phyloP scores from a whole-genome alignment of 2,329 filamentous ascomycete genomes.

The Talaromyces piceae region DNA sequence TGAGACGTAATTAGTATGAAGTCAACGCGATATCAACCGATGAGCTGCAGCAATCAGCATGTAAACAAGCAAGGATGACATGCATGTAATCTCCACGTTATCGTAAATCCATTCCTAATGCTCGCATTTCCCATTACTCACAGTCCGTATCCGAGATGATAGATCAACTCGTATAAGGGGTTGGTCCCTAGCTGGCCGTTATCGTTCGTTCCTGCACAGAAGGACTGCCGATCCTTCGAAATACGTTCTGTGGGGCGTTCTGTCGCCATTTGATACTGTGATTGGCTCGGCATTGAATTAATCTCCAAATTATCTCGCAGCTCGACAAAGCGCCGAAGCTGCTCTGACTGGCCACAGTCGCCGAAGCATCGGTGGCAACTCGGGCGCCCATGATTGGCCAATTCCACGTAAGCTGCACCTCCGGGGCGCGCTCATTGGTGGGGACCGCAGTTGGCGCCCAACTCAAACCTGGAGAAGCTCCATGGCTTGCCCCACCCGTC shows the following conservation, averaged over 20 bases:
- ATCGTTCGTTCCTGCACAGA: neutral
- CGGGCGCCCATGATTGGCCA: neutral
- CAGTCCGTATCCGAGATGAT: neutral
- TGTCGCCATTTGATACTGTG: neutral
- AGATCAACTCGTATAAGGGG: neutral
- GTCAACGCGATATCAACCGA: too few species aligned
- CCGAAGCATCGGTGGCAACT: neutral
- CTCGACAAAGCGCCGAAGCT: neutral
- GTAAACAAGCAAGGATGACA: too few species aligned
- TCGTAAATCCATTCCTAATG: too few species aligned
- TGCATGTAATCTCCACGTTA: too few species aligned
- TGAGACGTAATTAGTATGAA: too few species aligned
- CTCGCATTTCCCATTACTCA: too few species aligned
- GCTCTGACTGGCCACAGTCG: neutral
- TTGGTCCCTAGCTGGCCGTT: neutral
- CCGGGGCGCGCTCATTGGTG: neutral
- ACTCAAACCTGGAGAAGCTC: neutral
- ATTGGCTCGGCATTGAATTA: neutral
- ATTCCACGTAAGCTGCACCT: neutral
- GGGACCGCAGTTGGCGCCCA: neutral
- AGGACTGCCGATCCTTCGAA: neutral
- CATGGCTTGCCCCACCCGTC: neutral
- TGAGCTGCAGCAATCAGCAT: too few species aligned
- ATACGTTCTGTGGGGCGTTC: neutral
- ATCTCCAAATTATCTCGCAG: neutral